Evolutionary conservation across 2,329 filamentous ascomycete species (phyloP), one percentile per base, ranked within the genome.

Genomic region (Alternaria atra): DNA sequence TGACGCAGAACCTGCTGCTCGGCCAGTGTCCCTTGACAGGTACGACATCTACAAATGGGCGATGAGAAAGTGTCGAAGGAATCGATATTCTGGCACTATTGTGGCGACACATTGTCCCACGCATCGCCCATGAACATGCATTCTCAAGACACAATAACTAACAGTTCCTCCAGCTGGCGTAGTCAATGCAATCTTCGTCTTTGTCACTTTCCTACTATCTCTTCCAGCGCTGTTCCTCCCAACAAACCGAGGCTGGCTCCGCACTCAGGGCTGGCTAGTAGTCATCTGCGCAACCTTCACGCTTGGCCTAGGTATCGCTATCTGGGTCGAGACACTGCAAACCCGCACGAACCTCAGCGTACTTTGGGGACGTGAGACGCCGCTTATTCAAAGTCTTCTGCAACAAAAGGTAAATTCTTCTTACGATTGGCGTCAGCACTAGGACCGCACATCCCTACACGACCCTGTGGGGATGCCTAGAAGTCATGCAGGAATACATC

Each of bases 161-260:
- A 73, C 69, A 66, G 37, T 47, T 17, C 48, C 44, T 59, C 52
- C 56, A 86, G 91, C 89, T 53, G 90, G 89, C 60, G 87, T 94
- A 65, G 88, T 85, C 73, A 94, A 94, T 77, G 86, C 89, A 63
- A 83, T 89, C 71, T 82, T 94, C 72, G 86, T 93, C 75, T 88
- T 94, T 77, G 73, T 87, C 69, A 88, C 89, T 25, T 93, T 93
- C 78, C 71, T 89, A 56, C 75, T 89, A 62, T 91, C 90, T 6
- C 79, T 95, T 15, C 91, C 91, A 3, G 91, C 87, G n/a, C 81
- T 94, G 56, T 84, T 90, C 64, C 86, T 91, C 60, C 87, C 88
- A 5, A 87, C 84, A 51, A 86, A 85, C 52, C 85, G 91, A 65
- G 83, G 85, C 65, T 91, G 89, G 87, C 84, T 94, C 70, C 92